Percentiles rank a stretch among this genome's conserved stretches.
Evolutionary conservation across 768 basidiomycete genomes (phyloP).

Genomic region (Lactarius sanguifluus): DNA sequence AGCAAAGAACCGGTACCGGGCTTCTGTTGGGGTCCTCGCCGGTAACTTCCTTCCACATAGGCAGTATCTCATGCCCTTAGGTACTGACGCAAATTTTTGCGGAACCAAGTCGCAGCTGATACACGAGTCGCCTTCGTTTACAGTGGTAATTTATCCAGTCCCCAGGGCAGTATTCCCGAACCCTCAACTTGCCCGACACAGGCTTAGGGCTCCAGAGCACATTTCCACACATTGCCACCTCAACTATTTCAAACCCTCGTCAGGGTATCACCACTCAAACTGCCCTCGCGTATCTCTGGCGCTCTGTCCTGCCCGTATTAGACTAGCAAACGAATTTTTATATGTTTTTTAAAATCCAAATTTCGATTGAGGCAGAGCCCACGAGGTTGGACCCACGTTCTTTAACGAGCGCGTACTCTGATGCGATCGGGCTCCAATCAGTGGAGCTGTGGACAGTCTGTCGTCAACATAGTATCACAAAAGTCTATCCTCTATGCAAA

Average conservation of each 20-base stretch:
- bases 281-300: neutral
- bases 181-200: neutral
- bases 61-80: neutral
- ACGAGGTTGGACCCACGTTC: neutral
- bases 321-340: neutral
- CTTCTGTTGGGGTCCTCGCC: neutral
- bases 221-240: neutral
- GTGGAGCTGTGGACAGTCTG: neutral
- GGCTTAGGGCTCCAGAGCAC: neutral
- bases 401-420: neutral
- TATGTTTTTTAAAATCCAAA: neutral
- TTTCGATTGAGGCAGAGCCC: neutral
- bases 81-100: neutral
- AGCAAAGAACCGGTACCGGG: neutral
- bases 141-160: neutral
- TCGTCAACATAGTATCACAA: neutral
- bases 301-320: neutral
- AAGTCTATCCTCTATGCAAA: neutral
- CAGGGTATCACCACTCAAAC: neutral
- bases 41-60: neutral
- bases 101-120: neutral
- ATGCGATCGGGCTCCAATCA: neutral
- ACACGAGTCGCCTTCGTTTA: neutral
- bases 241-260: neutral
- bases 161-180: neutral